Base-by-base conservation (phyloP, 495 filamentous ascomycete genomes). In the Cryomyces antarcticus region DNA sequence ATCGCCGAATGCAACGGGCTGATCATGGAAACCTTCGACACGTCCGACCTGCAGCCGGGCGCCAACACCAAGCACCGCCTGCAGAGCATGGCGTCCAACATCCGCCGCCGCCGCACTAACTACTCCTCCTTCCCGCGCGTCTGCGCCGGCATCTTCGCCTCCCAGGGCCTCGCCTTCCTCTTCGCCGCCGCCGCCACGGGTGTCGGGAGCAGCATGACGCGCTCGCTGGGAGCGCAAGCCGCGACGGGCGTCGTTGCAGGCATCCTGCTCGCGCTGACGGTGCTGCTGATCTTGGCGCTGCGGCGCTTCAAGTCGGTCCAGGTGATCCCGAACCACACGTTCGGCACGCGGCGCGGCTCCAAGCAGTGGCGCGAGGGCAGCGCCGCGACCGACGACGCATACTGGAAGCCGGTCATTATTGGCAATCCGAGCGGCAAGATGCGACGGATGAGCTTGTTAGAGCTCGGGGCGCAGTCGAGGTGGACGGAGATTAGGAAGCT, bases 1-100 rank as follows among this genome's bases (percentile, higher is more conserved):
- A 75, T 85, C 36, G 71, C 80, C 7, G 81, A 86, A 57, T 82
- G 78, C 56, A 67, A 77, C 46, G 75, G 79, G 4, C 61, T 86
- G 41, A 66, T 86, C 58, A 85, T 83, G 81, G 80, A 86, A 51
- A 75, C 75, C 13, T 85, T 72, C 53, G 80, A 86, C 55, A 78
- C 75, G 5, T 81, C 76, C 17, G 81, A 85, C 50, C 65, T 82
- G 1, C 75, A 79, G 53, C 59, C 70, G 17, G 63, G 67, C 28
- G 72, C 75, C 64, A 74, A 75, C 41, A 68, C 71, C 39, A 62
- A 66, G 12, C 63, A 67, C 47, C 57, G 69, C 13, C 48, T 58
- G 39, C 50, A 66, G 30, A 57, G 60, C 35, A 56, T 65, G 41
- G 62, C 65, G 10, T 63, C 61, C 44, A 63, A 61, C 42, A 65